Conservation (phyloP, 257 asterid species). For the Solanum tarapatanum region DNA sequence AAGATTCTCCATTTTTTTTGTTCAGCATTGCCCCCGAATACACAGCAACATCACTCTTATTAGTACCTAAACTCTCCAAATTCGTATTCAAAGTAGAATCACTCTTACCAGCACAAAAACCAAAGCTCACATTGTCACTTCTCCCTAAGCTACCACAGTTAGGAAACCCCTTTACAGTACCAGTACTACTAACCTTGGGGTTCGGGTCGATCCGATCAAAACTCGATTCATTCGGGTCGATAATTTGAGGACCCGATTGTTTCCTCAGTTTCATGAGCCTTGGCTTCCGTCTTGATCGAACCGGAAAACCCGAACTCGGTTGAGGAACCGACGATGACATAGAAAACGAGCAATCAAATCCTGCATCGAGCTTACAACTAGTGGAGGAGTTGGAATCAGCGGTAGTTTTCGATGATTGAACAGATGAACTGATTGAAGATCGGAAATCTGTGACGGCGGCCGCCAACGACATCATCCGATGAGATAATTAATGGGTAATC, state of each 20-base stretch:
- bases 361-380: slow-evolving; percentile 8
- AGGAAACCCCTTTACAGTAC: neutral
- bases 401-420: slow-evolving; percentile 14
- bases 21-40: neutral
- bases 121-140: slow-evolving; percentile 4
- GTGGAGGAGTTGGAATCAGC: neutral
- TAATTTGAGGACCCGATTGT: slow-evolving; percentile 13
- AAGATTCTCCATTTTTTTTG: neutral
- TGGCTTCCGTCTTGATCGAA: slow-evolving; percentile 35
- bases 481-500: neutral
- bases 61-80: slow-evolving; percentile 10
- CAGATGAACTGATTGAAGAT: neutral
- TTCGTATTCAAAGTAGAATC: slow-evolving; percentile 5
- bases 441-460: neutral
- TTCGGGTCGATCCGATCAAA: neutral
- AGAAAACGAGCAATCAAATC: neutral
- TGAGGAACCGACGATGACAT: neutral
- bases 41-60: neutral
- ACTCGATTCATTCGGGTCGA: slow-evolving; percentile 18
- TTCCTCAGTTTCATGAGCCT: slow-evolving; percentile 43
- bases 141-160: neutral
- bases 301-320: slow-evolving; percentile 12
- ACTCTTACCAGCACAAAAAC: slow-evolving; percentile 3
- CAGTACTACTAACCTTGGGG: neutral
- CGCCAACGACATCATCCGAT: neutral